Evolutionary conservation across 495 filamentous ascomycete genomes (phyloP).

Genomic region (Terfezia boudieri): DNA sequence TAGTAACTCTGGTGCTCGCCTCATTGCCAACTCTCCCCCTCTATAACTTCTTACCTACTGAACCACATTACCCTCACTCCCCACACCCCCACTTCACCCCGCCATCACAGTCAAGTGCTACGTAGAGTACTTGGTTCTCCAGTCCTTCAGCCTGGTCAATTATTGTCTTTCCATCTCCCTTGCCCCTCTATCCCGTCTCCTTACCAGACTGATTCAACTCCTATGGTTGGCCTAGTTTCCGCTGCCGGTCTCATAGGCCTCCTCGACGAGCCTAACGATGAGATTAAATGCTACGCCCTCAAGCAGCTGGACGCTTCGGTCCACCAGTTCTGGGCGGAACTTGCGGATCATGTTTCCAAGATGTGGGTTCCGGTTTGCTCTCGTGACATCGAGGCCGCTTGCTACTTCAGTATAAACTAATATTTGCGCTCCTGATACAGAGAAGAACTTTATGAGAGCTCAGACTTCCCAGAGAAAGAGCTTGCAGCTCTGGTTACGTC

Average conservation of each 20-base stretch:
- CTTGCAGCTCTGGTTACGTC: conserved; percentile 85
- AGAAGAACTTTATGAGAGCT: conserved; percentile 94
- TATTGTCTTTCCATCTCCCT: too few relatives aligned
- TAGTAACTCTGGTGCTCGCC: too few relatives aligned
- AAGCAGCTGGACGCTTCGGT: conserved; percentile 87
- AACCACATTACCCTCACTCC: too few relatives aligned
- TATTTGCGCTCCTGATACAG: conserved; percentile 26
- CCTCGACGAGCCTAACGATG: conserved; percentile 76
- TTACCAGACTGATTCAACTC: neutral
- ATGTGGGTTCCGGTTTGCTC: conserved; percentile 40
- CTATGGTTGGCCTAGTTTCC: conserved; percentile 83
- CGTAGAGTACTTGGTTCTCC: too few relatives aligned
- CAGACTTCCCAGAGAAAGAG: conserved; percentile 77
- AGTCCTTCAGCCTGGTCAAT: too few relatives aligned
- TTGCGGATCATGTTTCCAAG: conserved; percentile 71
- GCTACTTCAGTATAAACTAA: neutral
- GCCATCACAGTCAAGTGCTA: too few relatives aligned
- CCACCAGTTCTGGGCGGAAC: conserved; percentile 90
- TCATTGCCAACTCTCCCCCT: too few relatives aligned
- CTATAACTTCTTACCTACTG: too few relatives aligned
- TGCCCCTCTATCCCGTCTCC: too few relatives aligned
- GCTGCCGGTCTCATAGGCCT: conserved; percentile 89
- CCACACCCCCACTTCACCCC: too few relatives aligned
- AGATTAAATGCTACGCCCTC: conserved; percentile 82
- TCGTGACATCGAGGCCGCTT: neutral